Conservation (phyloP, 495 filamentous ascomycete genomes). For the Clavariopsis aquatica region DNA sequence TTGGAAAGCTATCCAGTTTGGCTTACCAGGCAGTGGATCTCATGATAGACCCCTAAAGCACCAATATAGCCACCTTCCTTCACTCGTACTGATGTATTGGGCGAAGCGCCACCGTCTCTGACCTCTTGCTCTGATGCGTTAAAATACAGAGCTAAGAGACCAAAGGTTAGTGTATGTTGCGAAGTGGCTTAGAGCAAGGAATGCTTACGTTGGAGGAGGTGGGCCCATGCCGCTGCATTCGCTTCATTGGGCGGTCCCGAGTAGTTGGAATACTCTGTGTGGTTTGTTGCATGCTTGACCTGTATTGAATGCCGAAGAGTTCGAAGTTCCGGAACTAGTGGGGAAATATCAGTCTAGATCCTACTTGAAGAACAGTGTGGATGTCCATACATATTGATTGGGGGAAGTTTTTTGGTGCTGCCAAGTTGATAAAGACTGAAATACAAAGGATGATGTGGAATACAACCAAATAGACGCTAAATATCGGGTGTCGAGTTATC, state of each 20-base stretch:
- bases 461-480: neutral
- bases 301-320: neutral
- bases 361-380: neutral
- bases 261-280: slow-evolving; percentile 5
- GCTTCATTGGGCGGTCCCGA: slow-evolving; percentile 3
- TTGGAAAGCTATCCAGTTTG: neutral
- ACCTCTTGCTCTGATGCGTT: slow-evolving; percentile 10
- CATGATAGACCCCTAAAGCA: slow-evolving; percentile 13
- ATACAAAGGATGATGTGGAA: neutral
- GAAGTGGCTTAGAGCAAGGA: neutral
- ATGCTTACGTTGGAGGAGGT: slow-evolving; percentile 10
- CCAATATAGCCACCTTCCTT: slow-evolving; percentile 14
- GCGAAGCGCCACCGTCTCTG: neutral
- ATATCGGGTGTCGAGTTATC: neutral
- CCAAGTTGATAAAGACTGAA: neutral
- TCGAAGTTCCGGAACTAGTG: slow-evolving; percentile 10
- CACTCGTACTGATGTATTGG: neutral
- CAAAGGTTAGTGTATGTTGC: neutral
- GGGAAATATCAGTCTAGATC: neutral
- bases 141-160: slow-evolving; percentile 11
- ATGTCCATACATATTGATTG: neutral
- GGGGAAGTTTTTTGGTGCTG: neutral
- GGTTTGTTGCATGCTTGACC: slow-evolving; percentile 11
- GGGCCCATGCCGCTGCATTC: slow-evolving; percentile 12
- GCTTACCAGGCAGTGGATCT: slow-evolving; percentile 15